Conservation (phyloP, 306 rosid species). For the Fragaria vesca region DNA sequence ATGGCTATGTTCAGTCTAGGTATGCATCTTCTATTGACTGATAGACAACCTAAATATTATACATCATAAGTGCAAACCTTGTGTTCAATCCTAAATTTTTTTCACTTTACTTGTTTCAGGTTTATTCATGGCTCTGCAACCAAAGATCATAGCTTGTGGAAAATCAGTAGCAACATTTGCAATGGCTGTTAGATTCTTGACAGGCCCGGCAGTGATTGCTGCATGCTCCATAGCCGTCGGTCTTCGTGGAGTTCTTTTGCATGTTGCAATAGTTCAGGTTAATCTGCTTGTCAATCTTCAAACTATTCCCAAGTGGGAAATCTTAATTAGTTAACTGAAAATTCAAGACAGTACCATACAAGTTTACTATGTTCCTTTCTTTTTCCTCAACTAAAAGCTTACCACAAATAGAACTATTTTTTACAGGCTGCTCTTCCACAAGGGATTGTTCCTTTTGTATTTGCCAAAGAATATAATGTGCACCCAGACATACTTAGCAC, state of each 20-base stretch:
- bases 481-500: slow-evolving; percentile 93
- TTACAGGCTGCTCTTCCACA: slow-evolving; percentile 90
- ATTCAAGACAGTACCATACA: not conserved
- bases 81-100: not conserved
- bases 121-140: slow-evolving; percentile 90
- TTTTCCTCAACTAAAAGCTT: not conserved
- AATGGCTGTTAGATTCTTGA: slow-evolving; percentile 90
- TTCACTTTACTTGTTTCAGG: slow-evolving; percentile 31
- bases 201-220: slow-evolving; percentile 89
- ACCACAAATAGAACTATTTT: not conserved
- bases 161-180: slow-evolving; percentile 85
- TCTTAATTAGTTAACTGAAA: not conserved
- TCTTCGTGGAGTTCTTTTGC: slow-evolving; percentile 77
- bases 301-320: not conserved
- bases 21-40: slow-evolving; percentile 3
- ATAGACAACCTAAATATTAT: not conserved
- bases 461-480: slow-evolving; percentile 87
- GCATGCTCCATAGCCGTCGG: slow-evolving; percentile 76
- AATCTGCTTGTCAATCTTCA: not conserved
- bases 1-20: slow-evolving; percentile 98
- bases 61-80: not conserved
- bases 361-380: not conserved
- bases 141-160: slow-evolving; percentile 86
- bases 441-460: slow-evolving; percentile 92
- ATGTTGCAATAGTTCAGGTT: slow-evolving; percentile 88